Evolutionary conservation across 2,329 filamentous ascomycete species (phyloP), one percentile per base, ranked within the genome.

Genomic region (Aspergillus proliferans): DNA sequence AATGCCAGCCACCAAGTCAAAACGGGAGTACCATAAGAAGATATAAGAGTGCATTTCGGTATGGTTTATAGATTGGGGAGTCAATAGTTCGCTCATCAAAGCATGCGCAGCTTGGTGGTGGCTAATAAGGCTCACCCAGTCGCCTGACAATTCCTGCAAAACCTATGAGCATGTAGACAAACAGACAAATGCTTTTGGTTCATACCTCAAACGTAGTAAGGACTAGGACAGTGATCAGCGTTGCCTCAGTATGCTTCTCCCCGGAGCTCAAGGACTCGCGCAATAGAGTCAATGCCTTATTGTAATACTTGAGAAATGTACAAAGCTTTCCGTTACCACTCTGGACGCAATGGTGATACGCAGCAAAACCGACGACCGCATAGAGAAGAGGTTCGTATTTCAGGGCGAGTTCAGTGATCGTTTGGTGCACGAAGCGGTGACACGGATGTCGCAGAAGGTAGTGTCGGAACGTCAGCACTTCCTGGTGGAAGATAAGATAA

Each of bases 71-170:
- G 83, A 86, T 53, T 90, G 76, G 0, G 89, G 87, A 0, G 84
- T 89, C 64, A 89, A 91, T 0, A 96, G 72, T 40, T 85, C 81
- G 1, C 79, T 86, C 42, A 97, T 73, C 59, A 97, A 85, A 54
- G 88, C 83, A 62, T 87, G 82, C 0, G 93, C 93, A 9, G 92
- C 93, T 64, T 86, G 89, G 66, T 96, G 91, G 65, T 97, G 93
- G 19, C 90, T 88, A 70, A 93, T 85, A 14, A 97, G 76, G 60
- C 94, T 96, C 47, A 94, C 83, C 90, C 90, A 97, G 65, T 98
- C 93, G 10, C 93, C 93, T 42, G 97, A 78, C 60, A 90, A 94
- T 71, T 97, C 93, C 89, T 95, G 60, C 41, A 30, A 46, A 22
- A 41, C 44, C 26, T 33, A 47, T 64, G 19, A 61, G 52, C 50